Conservation (phyloP, 352 stramenopile species). For the Phytopythium boreale region DNA sequence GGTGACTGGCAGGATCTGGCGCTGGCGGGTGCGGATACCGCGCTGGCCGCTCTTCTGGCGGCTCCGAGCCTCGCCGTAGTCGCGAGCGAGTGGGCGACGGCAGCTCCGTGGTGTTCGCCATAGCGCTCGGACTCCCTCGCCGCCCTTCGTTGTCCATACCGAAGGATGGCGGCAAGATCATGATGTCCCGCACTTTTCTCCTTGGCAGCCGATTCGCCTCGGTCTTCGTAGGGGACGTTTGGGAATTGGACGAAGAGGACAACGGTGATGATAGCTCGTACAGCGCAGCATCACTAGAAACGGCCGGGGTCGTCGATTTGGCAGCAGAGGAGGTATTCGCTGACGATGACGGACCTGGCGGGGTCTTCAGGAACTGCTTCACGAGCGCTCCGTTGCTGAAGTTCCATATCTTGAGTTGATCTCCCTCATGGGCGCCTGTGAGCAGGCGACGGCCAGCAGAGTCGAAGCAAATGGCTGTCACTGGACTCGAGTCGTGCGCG, state of each 20-base stretch:
- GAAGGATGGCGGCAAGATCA: slow-evolving; percentile 57
- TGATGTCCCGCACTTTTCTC: slow-evolving; percentile 58
- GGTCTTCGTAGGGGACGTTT: slow-evolving; percentile 16
- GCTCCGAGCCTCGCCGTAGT: slow-evolving; percentile 11
- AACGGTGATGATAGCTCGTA: not conserved
- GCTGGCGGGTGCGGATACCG: not conserved
- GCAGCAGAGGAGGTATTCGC: slow-evolving; percentile 12
- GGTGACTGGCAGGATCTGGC: not conserved
- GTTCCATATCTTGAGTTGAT: slow-evolving; percentile 87
- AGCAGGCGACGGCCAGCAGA: slow-evolving; percentile 70
- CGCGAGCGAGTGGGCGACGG: slow-evolving; percentile 45
- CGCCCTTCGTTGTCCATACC: slow-evolving; percentile 55
- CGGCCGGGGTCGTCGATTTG: not conserved
- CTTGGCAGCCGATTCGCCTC: slow-evolving; percentile 4
- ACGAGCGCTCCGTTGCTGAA: slow-evolving; percentile 86
- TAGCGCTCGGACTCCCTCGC: slow-evolving; percentile 22
- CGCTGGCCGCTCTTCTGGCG: not conserved
- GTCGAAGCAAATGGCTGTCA: slow-evolving; percentile 85
- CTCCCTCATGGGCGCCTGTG: slow-evolving; percentile 76
- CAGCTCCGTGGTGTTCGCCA: slow-evolving; percentile 31
- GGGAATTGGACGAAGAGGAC: not conserved
- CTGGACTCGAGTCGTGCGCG: slow-evolving; percentile 56
- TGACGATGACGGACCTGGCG: slow-evolving; percentile 16
- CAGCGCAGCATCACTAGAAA: not conserved
- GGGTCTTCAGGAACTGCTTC: slow-evolving; percentile 76